phyloP scores from a whole-genome alignment of 192 early-diverging fungal species.

The Diversispora epigaea region DNA sequence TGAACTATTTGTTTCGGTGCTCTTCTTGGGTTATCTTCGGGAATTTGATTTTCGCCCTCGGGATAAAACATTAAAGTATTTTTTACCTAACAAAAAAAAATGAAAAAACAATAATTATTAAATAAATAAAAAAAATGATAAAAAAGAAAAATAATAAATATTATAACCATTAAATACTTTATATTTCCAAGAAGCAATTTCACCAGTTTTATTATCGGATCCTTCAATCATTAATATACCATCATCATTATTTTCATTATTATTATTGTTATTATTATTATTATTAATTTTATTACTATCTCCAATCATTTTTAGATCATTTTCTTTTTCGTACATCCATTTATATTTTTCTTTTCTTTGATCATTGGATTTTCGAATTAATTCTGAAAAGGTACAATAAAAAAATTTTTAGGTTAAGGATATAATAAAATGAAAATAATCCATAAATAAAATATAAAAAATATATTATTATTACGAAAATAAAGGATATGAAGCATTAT shows the following conservation, averaged over 20 bases:
- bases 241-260: too few relatives aligned
- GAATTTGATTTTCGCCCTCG: constrained; percentile 47
- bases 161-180: too few relatives aligned
- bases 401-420: constrained; percentile 28
- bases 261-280: too few relatives aligned
- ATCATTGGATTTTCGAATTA: constrained; percentile 62
- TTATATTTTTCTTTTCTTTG: constrained; percentile 57
- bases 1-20: constrained; percentile 64
- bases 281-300: too few relatives aligned
- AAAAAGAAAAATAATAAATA: too few relatives aligned
- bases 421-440: not conserved
- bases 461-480: too few relatives aligned
- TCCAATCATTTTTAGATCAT: constrained; percentile 39
- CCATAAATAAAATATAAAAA: not conserved
- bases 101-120: not conserved
- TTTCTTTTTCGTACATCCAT: constrained; percentile 69
- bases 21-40: constrained; percentile 41
- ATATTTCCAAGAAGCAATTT: constrained; percentile 59
- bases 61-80: constrained; percentile 77
- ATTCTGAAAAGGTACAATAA: constrained; percentile 48
- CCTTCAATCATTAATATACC: too few relatives aligned
- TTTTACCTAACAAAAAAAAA: constrained; percentile 49
- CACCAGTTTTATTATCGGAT: constrained; percentile 31
- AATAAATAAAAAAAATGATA: not conserved
- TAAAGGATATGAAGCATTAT: constrained; percentile 65